These are phyloP conservation scores for Xylona heveae DNA, from an alignment of 495 filamentous ascomycete genomes.

Conservation along the genomic window DNA sequence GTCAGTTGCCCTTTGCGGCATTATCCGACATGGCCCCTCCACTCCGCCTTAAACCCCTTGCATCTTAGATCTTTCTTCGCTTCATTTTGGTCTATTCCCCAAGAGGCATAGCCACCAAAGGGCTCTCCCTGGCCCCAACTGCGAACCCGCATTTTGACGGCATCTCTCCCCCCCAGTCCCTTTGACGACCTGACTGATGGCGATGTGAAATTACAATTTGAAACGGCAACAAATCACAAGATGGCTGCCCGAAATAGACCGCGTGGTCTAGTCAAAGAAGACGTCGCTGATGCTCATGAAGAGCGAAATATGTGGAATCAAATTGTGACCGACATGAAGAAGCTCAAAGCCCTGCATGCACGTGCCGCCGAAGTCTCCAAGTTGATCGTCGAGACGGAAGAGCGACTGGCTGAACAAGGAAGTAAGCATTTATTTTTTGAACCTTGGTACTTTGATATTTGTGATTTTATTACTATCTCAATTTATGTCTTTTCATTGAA, in stretches of 20 bases:
- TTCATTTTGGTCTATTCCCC: no score
- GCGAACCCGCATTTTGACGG: neutral
- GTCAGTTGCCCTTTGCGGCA: no score
- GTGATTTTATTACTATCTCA: no score
- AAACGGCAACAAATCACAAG: no score
- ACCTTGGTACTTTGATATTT: no score
- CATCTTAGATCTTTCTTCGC: no score
- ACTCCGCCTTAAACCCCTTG: no score
- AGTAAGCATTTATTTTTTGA: no score
- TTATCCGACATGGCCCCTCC: no score
- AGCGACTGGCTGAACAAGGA: conserved; percentile 16
- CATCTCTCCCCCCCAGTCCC: neutral
- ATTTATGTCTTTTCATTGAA: no score
- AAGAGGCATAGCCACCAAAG: no score
- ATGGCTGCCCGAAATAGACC: conserved; percentile 23
- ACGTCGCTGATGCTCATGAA: conserved; percentile 27
- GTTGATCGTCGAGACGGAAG: conserved; percentile 31
- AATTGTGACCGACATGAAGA: conserved; percentile 30
- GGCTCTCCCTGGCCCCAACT: no score
- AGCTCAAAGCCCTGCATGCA: conserved; percentile 14
- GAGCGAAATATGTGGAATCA: conserved; percentile 43
- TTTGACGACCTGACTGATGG: neutral
- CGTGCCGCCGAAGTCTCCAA: conserved; percentile 20
- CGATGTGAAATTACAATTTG: neutral
- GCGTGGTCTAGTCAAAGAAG: conserved; percentile 21